Evolutionary conservation across 140 eudicot species (phyloP).

Genomic region (Cichorium intybus): DNA sequence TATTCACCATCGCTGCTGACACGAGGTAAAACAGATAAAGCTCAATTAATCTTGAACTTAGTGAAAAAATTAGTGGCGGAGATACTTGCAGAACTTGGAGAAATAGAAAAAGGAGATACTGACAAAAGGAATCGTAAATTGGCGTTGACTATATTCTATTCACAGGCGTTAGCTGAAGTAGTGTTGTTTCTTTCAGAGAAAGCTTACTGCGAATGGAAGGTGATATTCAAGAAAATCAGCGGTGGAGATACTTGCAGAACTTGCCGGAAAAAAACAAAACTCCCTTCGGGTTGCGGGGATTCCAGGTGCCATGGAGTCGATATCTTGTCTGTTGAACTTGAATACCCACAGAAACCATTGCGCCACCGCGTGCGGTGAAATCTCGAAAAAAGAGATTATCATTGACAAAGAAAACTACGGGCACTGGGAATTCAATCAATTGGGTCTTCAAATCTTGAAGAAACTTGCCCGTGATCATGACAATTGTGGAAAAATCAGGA

Average conservation of each 20-base stretch:
- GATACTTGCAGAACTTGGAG: conserved; percentile 56
- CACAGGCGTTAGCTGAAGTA: conserved; percentile 78
- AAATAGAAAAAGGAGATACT: conserved; percentile 46
- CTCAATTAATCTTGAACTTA: no score
- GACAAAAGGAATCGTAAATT: conserved; percentile 66
- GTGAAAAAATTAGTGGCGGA: conserved; percentile 54
- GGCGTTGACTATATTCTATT: conserved; percentile 58
- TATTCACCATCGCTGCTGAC: no score
- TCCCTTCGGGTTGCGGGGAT: conserved; percentile 75
- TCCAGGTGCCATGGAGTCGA: conserved; percentile 78
- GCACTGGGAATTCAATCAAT: conserved; percentile 51
- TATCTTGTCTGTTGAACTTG: conserved; percentile 54
- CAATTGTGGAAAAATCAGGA: conserved; percentile 77
- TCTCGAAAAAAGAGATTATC: conserved; percentile 31
- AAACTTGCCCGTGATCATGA: conserved; percentile 81
- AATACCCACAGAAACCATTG: conserved; percentile 23
- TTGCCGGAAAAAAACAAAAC: conserved; percentile 62
- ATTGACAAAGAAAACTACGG: conserved; percentile 40
- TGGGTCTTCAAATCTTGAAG: conserved; percentile 70
- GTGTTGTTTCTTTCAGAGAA: conserved; percentile 77
- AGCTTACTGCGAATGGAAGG: conserved; percentile 84
- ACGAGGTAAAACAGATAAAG: no score
- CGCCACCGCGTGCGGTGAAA: conserved; percentile 37
- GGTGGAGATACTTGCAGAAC: conserved; percentile 48
- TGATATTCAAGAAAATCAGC: conserved; percentile 43